Conservation (phyloP, 305 asterid genomes). For the Fraxinus xanthoxyloides region DNA sequence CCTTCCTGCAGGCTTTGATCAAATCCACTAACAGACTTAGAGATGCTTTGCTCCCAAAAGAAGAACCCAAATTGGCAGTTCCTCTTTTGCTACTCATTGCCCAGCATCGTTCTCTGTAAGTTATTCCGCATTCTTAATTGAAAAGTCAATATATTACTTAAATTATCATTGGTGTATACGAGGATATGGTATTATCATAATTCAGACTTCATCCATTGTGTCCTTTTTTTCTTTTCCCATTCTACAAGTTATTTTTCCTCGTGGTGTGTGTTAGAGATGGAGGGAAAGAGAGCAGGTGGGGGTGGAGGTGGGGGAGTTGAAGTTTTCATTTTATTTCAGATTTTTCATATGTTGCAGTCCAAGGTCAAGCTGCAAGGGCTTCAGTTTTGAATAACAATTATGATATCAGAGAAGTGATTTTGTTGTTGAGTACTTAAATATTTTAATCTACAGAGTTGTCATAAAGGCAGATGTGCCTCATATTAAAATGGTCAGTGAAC, state of each 20-base stretch:
- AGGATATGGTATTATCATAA: not conserved
- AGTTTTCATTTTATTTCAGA: not conserved
- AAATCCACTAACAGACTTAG: slow-evolving; percentile 94
- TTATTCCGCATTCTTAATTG: slow-evolving; percentile 6
- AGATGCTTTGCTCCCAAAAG: slow-evolving; percentile 90
- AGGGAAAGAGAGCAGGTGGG: not conserved
- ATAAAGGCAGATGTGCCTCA: slow-evolving; percentile 76
- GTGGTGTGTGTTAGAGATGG: not conserved
- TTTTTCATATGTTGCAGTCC: not conserved
- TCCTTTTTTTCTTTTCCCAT: not conserved
- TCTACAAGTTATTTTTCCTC: not conserved
- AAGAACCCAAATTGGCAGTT: slow-evolving; percentile 90
- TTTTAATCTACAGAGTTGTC: slow-evolving; percentile 72
- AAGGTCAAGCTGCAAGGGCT: not conserved
- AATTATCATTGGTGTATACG: not conserved
- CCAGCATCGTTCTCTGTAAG: slow-evolving; percentile 97
- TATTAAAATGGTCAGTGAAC: slow-evolving; percentile 97
- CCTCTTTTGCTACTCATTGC: slow-evolving; percentile 95
- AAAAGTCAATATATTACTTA: not conserved
- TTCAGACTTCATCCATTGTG: not conserved
- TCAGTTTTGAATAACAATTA: slow-evolving; percentile 5
- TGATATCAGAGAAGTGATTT: slow-evolving; percentile 4
- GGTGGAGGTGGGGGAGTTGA: slow-evolving; percentile 2
- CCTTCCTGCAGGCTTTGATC: slow-evolving; percentile 71
- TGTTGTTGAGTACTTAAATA: slow-evolving; percentile 5